Conservation (phyloP, 2,329 filamentous ascomycete genomes). For the Xylaria sp. region DNA sequence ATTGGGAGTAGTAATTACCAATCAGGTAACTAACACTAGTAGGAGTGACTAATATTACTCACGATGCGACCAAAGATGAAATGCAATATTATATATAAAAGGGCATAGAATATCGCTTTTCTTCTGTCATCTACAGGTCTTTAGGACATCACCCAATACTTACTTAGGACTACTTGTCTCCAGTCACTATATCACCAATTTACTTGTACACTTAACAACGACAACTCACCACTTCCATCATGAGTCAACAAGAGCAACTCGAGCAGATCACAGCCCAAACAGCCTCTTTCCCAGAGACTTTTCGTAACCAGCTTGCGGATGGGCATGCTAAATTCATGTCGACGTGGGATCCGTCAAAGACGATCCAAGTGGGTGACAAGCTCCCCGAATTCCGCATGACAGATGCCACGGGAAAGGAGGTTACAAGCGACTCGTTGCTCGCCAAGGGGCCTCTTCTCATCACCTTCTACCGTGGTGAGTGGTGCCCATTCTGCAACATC, state of each 20-base stretch:
- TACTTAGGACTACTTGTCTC: background rate
- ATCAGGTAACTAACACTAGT: background rate
- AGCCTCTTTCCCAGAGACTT: conserved; percentile 21
- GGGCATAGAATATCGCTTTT: background rate
- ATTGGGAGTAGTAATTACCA: background rate
- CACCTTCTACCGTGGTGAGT: conserved; percentile 60
- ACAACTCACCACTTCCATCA: conserved; percentile 6
- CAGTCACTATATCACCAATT: background rate
- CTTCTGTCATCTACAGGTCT: background rate
- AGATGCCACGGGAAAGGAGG: conserved; percentile 51
- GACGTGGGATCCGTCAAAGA: conserved; percentile 43
- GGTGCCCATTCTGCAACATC: conserved; percentile 61
- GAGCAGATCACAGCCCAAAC: conserved; percentile 21
- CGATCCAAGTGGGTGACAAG: conserved; percentile 51
- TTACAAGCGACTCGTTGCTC: conserved; percentile 48
- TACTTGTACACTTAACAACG: background rate
- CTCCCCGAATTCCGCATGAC: conserved; percentile 52
- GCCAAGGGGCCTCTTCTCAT: conserved; percentile 52
- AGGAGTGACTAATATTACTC: background rate
- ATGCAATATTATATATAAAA: background rate
- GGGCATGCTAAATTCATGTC: conserved; percentile 35
- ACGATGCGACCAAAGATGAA: background rate
- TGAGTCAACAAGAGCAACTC: conserved; percentile 38
- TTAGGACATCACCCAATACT: background rate
- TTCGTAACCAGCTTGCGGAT: conserved; percentile 25